A percentile compares a stretch with the other conserved stretches of the same genome.
phyloP scores from a whole-genome alignment of 129 eudicot species.

The Arctium lappa region DNA sequence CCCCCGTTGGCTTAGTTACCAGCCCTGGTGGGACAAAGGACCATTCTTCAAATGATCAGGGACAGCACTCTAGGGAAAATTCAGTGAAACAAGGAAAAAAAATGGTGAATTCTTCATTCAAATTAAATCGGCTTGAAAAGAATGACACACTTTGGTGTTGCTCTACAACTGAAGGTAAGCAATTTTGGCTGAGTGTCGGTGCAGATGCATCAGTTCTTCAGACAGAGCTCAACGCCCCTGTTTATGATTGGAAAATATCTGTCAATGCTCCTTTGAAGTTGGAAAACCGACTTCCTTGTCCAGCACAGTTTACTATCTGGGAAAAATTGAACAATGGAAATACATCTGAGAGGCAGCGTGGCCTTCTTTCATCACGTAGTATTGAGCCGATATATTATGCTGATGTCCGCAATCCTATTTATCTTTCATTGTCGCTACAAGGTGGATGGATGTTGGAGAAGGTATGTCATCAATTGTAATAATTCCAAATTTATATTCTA shows the following conservation, averaged over 20 bases:
- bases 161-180: conserved; percentile 40
- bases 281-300: conserved; percentile 97
- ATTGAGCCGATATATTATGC: conserved; percentile 73
- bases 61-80: conserved; percentile 55
- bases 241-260: conserved; percentile 94
- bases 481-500: not conserved
- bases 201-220: conserved; percentile 96
- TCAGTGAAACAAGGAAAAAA: conserved; percentile 55
- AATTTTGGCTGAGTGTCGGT: conserved; percentile 78
- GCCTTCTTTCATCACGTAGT: conserved; percentile 69
- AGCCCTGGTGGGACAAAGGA: conserved; percentile 44
- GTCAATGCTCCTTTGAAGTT: conserved; percentile 83
- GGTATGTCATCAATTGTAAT: conserved; percentile 33
- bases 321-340: conserved; percentile 61
- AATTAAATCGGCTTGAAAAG: conserved; percentile 78
- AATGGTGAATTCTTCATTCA: conserved; percentile 39
- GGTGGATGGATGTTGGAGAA: conserved; percentile 94
- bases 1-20: conserved; percentile 45
- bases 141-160: conserved; percentile 79
- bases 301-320: conserved; percentile 76
- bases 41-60: conserved; percentile 48
- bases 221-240: conserved; percentile 84
- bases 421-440: conserved; percentile 57
- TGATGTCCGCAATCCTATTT: conserved; percentile 74
- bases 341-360: conserved; percentile 66